phyloP scores from a whole-genome alignment of 345 rosid genomes.

The Diplotaxis tenuifolia region DNA sequence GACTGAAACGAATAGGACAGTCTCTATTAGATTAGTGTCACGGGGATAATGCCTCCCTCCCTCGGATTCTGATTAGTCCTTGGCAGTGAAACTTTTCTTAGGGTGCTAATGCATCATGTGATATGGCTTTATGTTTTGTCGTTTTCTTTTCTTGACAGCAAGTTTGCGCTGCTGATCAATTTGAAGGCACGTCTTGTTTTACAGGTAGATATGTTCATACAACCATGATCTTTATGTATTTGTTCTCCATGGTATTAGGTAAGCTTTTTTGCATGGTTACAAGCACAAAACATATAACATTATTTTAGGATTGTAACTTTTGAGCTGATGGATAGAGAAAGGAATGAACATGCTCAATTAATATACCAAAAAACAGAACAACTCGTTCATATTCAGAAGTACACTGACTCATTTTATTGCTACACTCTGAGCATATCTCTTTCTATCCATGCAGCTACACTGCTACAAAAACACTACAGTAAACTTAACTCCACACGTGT shows the following conservation, averaged over 20 bases:
- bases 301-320: neutral
- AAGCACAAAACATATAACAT: neutral
- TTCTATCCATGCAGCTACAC: conserved; percentile 8
- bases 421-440: conserved; percentile 4
- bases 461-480: conserved; percentile 22
- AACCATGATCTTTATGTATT: neutral
- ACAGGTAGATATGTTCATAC: conserved; percentile 7
- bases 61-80: conserved; percentile 8
- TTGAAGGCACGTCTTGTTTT: conserved; percentile 15
- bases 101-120: conserved; percentile 7
- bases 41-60: neutral
- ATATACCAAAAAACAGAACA: conserved; percentile 3
- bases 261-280: conserved; percentile 12
- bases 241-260: neutral
- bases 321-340: neutral
- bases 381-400: conserved; percentile 25
- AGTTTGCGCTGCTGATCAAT: conserved; percentile 10
- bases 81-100: conserved; percentile 8
- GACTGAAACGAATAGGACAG: neutral
- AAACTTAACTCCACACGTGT: conserved; percentile 17
- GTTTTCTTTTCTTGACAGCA: conserved; percentile 5
- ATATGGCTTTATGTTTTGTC: neutral
- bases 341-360: neutral
- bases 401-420: conserved; percentile 31
- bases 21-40: neutral